Evolutionary conservation across 768 basidiomycete genomes (phyloP).

Genomic region (Albatrellus ellisii): DNA sequence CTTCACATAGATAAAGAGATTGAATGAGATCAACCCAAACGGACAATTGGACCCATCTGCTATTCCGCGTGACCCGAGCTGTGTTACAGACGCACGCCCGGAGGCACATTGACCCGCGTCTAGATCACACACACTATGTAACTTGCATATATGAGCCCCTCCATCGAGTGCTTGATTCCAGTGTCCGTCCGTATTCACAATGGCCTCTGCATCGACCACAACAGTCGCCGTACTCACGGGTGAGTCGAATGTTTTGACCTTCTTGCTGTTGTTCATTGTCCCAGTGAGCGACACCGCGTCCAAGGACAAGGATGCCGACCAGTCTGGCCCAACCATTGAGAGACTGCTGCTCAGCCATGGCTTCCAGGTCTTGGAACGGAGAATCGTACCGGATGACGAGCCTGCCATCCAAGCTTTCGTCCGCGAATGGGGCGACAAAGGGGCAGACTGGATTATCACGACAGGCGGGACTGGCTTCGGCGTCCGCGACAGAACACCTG

Average conservation of each 20-base stretch:
- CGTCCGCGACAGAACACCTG: constrained; percentile 67
- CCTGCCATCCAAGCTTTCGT: constrained; percentile 35
- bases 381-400: constrained; percentile 58
- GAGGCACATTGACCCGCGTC: too few species aligned
- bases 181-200: too few species aligned
- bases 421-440: constrained; percentile 29
- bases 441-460: constrained; percentile 66
- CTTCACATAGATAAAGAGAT: too few species aligned
- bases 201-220: too few species aligned
- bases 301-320: constrained; percentile 33
- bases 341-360: constrained; percentile 27
- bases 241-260: constrained; percentile 2
- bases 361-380: constrained; percentile 2
- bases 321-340: constrained; percentile 53
- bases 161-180: too few species aligned
- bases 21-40: too few species aligned
- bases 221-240: constrained; percentile 21
- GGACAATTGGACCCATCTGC: too few species aligned
- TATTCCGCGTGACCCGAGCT: too few species aligned
- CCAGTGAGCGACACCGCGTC: constrained; percentile 66
- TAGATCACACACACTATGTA: too few species aligned
- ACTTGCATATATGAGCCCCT: too few species aligned
- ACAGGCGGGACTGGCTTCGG: constrained; percentile 88
- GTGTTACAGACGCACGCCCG: too few species aligned
- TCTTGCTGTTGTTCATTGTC: neutral